Conservation (phyloP, 805 yeast species). For the Candida succiphila region DNA sequence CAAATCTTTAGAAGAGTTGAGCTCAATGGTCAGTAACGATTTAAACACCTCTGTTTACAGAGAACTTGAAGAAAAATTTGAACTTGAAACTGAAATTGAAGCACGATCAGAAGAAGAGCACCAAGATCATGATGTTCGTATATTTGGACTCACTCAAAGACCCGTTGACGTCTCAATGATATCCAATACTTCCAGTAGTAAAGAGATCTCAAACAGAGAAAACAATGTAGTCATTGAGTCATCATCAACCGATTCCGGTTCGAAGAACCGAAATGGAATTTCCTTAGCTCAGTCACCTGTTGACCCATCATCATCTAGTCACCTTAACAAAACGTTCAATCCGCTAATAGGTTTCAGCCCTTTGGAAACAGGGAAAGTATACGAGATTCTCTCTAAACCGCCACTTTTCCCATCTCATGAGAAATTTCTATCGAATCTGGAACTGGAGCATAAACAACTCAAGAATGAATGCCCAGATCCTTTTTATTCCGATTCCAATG, state of each 20-base stretch:
- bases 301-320: not conserved
- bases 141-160: not conserved
- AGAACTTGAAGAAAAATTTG: too few relatives aligned
- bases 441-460: conserved; percentile 29
- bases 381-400: conserved; percentile 7
- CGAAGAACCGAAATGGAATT: too few relatives aligned
- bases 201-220: not conserved
- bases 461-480: conserved; percentile 54
- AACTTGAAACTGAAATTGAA: too few relatives aligned
- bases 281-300: not conserved
- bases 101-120: too few relatives aligned
- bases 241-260: not conserved
- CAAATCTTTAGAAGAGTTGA: too few relatives aligned
- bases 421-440: conserved; percentile 27
- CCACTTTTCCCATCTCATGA: conserved; percentile 8
- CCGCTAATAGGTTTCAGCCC: not conserved
- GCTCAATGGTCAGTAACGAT: too few relatives aligned
- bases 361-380: conserved; percentile 1
- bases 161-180: not conserved
- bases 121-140: not conserved
- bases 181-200: not conserved
- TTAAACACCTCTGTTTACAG: too few relatives aligned
- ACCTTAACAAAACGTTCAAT: not conserved
- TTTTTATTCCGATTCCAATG: conserved; percentile 41
- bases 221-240: not conserved